These are phyloP conservation scores for Clarkia xantiana DNA, from an alignment of 345 rosid species.

Conservation along the genomic window DNA sequence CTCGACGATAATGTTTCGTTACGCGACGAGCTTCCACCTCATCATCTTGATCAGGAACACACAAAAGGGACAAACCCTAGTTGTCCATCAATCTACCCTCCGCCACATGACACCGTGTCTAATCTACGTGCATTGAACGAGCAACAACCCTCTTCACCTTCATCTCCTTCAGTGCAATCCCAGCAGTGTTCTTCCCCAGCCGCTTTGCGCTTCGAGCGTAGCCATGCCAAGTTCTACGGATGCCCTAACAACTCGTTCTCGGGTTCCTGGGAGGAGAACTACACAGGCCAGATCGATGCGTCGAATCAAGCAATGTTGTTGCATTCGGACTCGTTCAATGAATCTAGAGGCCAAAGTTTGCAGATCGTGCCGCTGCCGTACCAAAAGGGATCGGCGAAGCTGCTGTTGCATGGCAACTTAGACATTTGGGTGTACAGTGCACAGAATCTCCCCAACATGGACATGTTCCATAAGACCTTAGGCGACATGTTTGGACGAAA, in stretches of 20 bases:
- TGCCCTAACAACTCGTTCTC: conserved; percentile 49
- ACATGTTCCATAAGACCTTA: conserved; percentile 66
- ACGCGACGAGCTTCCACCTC: conserved; percentile 10
- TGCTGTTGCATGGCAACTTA: conserved; percentile 77
- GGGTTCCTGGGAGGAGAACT: conserved; percentile 28
- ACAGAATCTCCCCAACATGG: conserved; percentile 84
- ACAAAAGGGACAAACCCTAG: conserved; percentile 10
- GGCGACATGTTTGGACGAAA: conserved; percentile 49
- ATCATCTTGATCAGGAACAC: conserved; percentile 6
- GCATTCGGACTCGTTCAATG: conserved; percentile 23
- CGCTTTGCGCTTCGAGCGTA: conserved; percentile 15
- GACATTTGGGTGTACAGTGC: conserved; percentile 68
- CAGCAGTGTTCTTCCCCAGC: conserved; percentile 9
- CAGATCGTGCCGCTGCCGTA: conserved; percentile 43
- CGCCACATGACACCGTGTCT: conserved; percentile 39
- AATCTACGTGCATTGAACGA: conserved; percentile 28
- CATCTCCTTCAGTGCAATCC: conserved; percentile 28
- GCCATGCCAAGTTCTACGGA: conserved; percentile 30
- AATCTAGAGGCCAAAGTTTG: conserved; percentile 11
- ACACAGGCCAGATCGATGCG: conserved; percentile 30
- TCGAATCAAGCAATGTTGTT: conserved; percentile 13
- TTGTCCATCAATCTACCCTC: conserved; percentile 44
- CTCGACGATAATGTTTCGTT: too few relatives aligned
- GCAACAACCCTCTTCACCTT: conserved; percentile 24
- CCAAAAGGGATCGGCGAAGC: conserved; percentile 52